phyloP scores from a whole-genome alignment of 805 yeast genomes.

The Barnettozyma salicaria region DNA sequence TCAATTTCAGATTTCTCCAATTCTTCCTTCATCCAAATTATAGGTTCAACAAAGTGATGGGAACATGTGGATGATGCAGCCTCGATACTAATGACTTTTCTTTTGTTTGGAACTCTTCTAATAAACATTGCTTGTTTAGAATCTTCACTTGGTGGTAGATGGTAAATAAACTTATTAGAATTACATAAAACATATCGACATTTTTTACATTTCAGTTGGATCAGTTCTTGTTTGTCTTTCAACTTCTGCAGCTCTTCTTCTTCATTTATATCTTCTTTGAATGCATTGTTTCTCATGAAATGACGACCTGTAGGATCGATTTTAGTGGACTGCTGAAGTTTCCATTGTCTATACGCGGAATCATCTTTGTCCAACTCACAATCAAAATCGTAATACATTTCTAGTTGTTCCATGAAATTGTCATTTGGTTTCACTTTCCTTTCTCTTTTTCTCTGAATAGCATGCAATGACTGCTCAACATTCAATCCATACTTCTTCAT shows the following conservation, averaged over 20 bases:
- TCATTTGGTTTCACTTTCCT: conserved; percentile 60
- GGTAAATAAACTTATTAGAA: conserved; percentile 55
- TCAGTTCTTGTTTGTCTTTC: conserved; percentile 26
- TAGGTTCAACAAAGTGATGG: conserved; percentile 83
- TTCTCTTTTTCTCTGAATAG: conserved; percentile 59
- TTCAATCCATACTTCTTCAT: conserved; percentile 68
- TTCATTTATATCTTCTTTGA: conserved; percentile 21
- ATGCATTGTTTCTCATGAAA: conserved; percentile 26
- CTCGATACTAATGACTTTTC: conserved; percentile 51
- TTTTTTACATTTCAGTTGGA: conserved; percentile 65
- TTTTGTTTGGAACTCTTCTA: conserved; percentile 55
- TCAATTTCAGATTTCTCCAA: conserved; percentile 67
- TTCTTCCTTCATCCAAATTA: conserved; percentile 87
- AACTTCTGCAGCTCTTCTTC: conserved; percentile 22
- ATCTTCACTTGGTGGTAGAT: conserved; percentile 58
- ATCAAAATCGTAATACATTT: conserved; percentile 47
- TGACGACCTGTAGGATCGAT: conserved; percentile 37
- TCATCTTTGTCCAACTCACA: conserved; percentile 28
- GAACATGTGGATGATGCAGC: conserved; percentile 63
- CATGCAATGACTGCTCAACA: conserved; percentile 61
- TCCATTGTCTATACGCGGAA: conserved; percentile 39
- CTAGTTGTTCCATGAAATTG: conserved; percentile 67
- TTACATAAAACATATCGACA: conserved; percentile 71
- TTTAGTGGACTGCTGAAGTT: conserved; percentile 31
- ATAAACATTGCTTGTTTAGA: conserved; percentile 63